A percentile compares a stretch with the other conserved stretches of the same genome.
These are phyloP conservation scores for Auricularia cornea DNA, from an alignment of 768 basidiomycete species.

Conservation along the genomic window DNA sequence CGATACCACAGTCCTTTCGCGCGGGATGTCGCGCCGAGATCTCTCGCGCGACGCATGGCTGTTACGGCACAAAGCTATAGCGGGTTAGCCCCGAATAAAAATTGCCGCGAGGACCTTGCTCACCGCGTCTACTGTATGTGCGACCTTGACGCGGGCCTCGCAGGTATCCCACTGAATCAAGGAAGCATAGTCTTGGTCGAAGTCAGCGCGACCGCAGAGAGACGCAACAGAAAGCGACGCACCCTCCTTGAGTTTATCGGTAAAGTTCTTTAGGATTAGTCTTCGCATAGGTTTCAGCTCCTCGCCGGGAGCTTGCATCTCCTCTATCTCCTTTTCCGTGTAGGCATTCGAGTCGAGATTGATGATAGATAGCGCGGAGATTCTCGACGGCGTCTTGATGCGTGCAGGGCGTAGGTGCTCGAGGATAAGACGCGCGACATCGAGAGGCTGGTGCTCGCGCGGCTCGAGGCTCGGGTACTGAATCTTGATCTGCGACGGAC, in stretches of 20 bases:
- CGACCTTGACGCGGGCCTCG: no score
- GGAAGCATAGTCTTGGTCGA: no score
- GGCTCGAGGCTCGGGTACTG: not conserved
- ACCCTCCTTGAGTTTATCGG: not conserved
- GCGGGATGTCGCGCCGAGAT: not conserved
- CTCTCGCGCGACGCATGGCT: not conserved
- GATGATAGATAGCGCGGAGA: not conserved
- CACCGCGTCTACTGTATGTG: no score
- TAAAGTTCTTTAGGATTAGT: not conserved
- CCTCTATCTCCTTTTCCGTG: not conserved
- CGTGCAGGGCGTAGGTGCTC: not conserved
- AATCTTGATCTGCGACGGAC: not conserved
- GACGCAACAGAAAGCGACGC: not conserved
- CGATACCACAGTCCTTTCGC: not conserved
- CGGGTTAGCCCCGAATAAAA: not conserved
- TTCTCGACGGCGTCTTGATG: not conserved
- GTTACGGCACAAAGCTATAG: not conserved
- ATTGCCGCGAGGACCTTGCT: not conserved
- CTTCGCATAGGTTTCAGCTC: not conserved
- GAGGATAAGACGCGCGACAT: conserved; percentile 4
- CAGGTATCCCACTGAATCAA: no score
- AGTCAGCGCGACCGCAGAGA: no score
- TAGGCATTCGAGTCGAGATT: not conserved
- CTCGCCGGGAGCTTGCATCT: not conserved
- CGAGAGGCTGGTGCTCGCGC: not conserved